Conservation (phyloP, 2,329 filamentous ascomycete species). For the Talaromyces islandicus region DNA sequence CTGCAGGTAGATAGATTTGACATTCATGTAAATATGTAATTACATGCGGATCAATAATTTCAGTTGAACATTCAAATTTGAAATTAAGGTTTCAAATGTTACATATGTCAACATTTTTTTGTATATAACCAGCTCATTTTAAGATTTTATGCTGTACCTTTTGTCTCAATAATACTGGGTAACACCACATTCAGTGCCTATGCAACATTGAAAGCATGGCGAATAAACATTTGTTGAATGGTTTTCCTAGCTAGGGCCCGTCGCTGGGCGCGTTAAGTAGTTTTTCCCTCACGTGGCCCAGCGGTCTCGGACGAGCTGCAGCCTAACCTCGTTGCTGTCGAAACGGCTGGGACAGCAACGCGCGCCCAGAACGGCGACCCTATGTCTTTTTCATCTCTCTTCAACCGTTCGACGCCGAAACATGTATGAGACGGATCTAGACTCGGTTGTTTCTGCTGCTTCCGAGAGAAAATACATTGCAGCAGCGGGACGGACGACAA, state of each 20-base stretch:
- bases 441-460: slow-evolving; percentile 8
- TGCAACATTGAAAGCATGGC: not conserved
- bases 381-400: not conserved
- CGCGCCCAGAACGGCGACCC: not conserved
- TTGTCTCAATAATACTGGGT: no score
- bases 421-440: not conserved
- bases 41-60: no score
- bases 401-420: not conserved
- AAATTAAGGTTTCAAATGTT: no score
- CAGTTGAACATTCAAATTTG: no score
- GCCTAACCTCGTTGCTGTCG: slow-evolving; percentile 1
- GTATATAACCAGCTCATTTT: no score
- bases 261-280: slow-evolving; percentile 1
- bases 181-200: no score
- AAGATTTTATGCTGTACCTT: no score
- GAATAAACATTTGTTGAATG: not conserved
- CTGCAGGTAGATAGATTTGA: no score
- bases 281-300: not conserved
- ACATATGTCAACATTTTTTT: no score
- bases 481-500: slow-evolving; percentile 15
- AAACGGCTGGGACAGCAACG: not conserved
- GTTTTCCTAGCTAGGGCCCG: no score
- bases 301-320: not conserved
- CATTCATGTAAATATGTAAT: no score
- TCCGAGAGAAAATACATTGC: slow-evolving; percentile 18